Evolutionary conservation across 2,329 filamentous ascomycete species (phyloP), one percentile per base, ranked within the genome.

Genomic region (Lachnellula suecica): DNA sequence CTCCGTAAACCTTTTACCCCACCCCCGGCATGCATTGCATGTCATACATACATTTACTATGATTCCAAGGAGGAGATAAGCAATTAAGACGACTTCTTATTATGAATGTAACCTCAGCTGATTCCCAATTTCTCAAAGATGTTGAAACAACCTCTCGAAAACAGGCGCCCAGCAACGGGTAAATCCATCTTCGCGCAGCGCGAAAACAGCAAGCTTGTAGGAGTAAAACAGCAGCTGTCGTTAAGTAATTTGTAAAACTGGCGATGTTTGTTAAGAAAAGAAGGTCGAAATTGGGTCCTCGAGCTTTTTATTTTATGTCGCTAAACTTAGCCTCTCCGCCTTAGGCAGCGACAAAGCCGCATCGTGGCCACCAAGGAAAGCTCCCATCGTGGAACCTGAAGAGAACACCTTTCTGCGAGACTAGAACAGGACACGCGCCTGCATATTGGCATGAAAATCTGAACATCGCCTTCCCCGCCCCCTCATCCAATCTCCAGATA

Each of bases 121-220:
- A 87, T 87, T 87, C 84, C 84, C 78, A 79, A 75, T 72, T 77
- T 79, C 73, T 86, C 82, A 78, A 71, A 71, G 78, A 75, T 72
- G 76, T 79, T 79, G 71, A 71, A 81, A 84, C 73, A 79, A 81
- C 76, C 74, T 74, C 78, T 84, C 82, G 79, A 84, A 79, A 73
- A 73, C 79, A 79, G 84, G 84, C 81, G 84, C 84, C 84, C 84
- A 87, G 84, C 82, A 76, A 85, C 80, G 82, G 82, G 82, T 79
- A 47, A 64, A 63, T 74, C 76, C 74, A 59, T 87, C 82, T 87
- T 72, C 83, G 83, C 82, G 68, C 82, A 84, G 84, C 79, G 79
- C 81, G 81, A 85, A 83, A 84, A 84, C 82, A 83, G 72, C 72
- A 73, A 76, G 74, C 72, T 81, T 70, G 68, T 63, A 65, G 62